phyloP scores from a whole-genome alignment of 345 rosid species.

The Citrus reticulata region DNA sequence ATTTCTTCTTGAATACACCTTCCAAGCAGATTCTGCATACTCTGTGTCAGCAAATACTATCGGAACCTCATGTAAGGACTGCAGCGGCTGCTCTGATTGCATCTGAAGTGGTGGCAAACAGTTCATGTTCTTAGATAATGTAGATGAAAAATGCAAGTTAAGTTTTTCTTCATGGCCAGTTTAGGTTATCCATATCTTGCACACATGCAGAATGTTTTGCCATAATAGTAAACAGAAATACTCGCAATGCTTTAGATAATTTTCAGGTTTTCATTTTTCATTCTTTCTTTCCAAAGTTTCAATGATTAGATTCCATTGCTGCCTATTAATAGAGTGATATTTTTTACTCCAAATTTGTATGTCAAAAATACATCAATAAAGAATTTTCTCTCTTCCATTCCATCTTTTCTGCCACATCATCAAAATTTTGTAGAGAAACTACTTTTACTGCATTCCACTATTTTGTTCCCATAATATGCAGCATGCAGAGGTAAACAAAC shows the following conservation, averaged over 20 bases:
- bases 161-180: background rate
- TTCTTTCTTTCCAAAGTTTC: too few species aligned
- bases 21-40: background rate
- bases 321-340: too few species aligned
- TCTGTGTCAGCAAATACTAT: slow-evolving; percentile 12
- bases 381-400: slow-evolving; percentile 56
- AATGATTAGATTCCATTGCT: too few species aligned
- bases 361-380: slow-evolving; percentile 11
- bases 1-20: too few species aligned
- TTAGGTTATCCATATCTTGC: too few species aligned
- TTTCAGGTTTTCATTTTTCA: too few species aligned
- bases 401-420: slow-evolving; percentile 36
- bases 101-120: slow-evolving; percentile 19
- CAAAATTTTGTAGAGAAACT: slow-evolving; percentile 19
- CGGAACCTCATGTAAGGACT: slow-evolving; percentile 31
- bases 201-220: too few species aligned
- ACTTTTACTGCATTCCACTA: slow-evolving; percentile 44
- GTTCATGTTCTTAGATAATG: slow-evolving; percentile 19
- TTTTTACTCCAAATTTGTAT: background rate
- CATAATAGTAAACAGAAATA: too few species aligned
- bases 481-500: too few species aligned
- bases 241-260: too few species aligned
- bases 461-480: background rate
- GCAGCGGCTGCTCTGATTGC: slow-evolving; percentile 28
- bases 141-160: slow-evolving; percentile 13